Evolutionary conservation across 2,329 filamentous ascomycete genomes (phyloP), one percentile per base, ranked within the genome.

Genomic region (Parastagonospora avenae): DNA sequence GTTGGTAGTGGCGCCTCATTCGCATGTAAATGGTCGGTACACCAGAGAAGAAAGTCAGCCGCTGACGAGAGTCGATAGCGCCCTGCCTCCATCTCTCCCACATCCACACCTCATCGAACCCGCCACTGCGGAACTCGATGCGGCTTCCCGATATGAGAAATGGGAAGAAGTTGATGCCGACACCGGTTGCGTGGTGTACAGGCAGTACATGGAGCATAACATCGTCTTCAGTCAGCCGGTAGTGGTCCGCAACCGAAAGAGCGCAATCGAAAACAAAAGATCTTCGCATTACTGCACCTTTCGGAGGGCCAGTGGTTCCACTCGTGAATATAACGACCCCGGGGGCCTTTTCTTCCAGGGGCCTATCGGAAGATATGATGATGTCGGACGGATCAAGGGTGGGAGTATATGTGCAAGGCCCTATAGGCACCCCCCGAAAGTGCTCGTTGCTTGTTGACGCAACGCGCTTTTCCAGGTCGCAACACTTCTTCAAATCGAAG

Each of bases 261-360:
- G 69, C 70, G 32, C 59, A 61, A 37, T 73, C 68, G 50, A 74
- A 74, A 8, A 74, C 67, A 54, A 73, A 78, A 1, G 71, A 68
- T 32, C 76, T 65, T 8, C 75, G 70, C 76, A 78, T 78, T 1
- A 79, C 74, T 24, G 74, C 73, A 12, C 75, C 77, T 55, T 79
- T 79, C 0, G 77, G 77, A 0, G 72, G 72, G 0, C 77, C 77
- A 2, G 77, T 79, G 0, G 76, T 79, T 1, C 77, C 77, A n/a
- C 74, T 77, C 4, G 76, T 79, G 63, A 78, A 79, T 19, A 79
- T 78, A 2, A 79, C 76, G 5, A 79, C 69, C 4, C 69, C 73
- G 1, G 73, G 71, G 12, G 57, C 72, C 48, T 73, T 77, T 41
- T 78, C 73, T 37, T 75, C 68, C 11, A 77, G 62, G 9, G 70